phyloP scores from a whole-genome alignment of 768 basidiomycete species.

The Boletus sensibilis region DNA sequence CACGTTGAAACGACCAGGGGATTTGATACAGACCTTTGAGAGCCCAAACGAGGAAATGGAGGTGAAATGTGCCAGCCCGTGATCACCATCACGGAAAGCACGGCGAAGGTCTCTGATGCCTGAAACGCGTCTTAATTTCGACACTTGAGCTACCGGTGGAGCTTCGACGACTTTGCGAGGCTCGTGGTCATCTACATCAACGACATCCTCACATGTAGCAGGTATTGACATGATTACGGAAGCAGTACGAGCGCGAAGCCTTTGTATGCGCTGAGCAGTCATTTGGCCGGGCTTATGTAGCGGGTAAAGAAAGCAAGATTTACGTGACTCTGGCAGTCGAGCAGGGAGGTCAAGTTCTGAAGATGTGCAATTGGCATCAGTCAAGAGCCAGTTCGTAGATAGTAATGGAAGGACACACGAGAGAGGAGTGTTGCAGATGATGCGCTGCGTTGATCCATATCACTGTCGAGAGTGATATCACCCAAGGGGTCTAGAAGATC shows the following conservation, averaged over 20 bases:
- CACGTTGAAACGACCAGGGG: not conserved
- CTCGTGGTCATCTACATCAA: constrained; percentile 6
- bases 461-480: constrained; percentile 13
- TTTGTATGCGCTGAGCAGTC: constrained; percentile 22
- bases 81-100: constrained; percentile 21
- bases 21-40: constrained; percentile 19
- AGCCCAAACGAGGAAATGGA: constrained; percentile 5
- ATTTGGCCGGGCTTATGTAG: constrained; percentile 27
- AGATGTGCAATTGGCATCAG: constrained; percentile 9
- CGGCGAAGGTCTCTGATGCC: constrained; percentile 25
- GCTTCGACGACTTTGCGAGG: not conserved
- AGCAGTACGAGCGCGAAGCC: constrained; percentile 30
- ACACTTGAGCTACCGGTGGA: not conserved
- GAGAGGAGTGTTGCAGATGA: constrained; percentile 28
- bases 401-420: constrained; percentile 7
- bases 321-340: constrained; percentile 6
- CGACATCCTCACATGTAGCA: constrained; percentile 23
- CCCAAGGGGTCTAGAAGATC: constrained; percentile 8
- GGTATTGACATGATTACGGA: constrained; percentile 28
- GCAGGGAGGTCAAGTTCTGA: not conserved
- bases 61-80: constrained; percentile 3
- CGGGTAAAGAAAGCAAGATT: constrained; percentile 11
- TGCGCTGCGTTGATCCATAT: constrained; percentile 17
- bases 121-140: constrained; percentile 26
- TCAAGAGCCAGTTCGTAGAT: not conserved